Conservation (phyloP, 345 rosid genomes). For the Eucalyptus erythrocorys region DNA sequence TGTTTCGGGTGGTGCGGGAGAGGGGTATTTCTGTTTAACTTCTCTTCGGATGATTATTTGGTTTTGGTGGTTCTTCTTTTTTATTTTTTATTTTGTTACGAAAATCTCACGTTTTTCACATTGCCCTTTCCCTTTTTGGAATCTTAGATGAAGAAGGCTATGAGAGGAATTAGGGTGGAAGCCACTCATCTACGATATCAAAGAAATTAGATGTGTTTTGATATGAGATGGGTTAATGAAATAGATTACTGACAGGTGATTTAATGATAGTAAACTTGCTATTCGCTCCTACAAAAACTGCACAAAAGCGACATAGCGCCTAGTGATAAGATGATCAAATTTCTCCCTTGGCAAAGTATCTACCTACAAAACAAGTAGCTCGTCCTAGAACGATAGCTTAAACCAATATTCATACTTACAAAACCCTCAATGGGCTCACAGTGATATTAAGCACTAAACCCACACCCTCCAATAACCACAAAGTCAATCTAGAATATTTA, state of each 20-base stretch:
- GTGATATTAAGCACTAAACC: too few relatives aligned
- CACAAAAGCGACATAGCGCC: fast-evolving
- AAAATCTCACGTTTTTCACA: not conserved
- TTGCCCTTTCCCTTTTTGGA: not conserved
- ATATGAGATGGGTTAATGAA: too few relatives aligned
- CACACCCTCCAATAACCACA: too few relatives aligned
- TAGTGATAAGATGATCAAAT: fast-evolving
- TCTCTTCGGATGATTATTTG: not conserved
- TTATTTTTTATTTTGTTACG: not conserved
- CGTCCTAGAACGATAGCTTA: fast-evolving
- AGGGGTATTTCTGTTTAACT: not conserved
- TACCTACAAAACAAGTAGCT: fast-evolving
- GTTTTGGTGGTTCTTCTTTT: too few relatives aligned
- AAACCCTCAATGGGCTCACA: too few relatives aligned
- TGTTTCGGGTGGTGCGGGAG: not conserved
- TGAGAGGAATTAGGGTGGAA: constrained; percentile 49
- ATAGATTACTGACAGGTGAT: too few relatives aligned
- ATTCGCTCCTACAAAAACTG: too few relatives aligned
- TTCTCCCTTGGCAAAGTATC: fast-evolving
- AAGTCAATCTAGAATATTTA: too few relatives aligned
- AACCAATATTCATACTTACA: fast-evolving
- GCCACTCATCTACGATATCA: not conserved
- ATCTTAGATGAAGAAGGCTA: constrained; percentile 36
- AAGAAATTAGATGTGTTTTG: too few relatives aligned
- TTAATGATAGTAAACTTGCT: too few relatives aligned